Base-by-base conservation (phyloP, 805 yeast species). In the Cyberlindnera amylophila region DNA sequence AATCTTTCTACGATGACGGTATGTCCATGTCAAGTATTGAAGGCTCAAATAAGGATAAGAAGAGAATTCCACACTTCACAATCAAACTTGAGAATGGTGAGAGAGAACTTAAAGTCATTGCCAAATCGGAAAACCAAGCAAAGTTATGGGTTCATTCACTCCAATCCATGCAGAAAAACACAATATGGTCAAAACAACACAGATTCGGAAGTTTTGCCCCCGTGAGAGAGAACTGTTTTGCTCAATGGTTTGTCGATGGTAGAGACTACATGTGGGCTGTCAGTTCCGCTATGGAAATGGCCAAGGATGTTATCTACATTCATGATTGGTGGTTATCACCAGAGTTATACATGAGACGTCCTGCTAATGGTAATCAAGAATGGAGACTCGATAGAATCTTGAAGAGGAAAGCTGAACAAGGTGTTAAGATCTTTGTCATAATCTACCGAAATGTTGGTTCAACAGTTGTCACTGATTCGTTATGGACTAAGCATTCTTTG, bases 281-380 rank as follows among this genome's bases (percentile, higher is more conserved):
- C 3, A 85, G 96, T 24, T 81, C 89, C 10, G 99, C 98, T 0
- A 69, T 93, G 41, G 88, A 85, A 52, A 82, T 86, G 86, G 98
- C 99, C 0, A 81, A 81, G 51, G 98, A 93, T 68, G 91, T 85
- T 1, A 83, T 93, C 27, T 93, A 82, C 60, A 88, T 93, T 38
- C 97, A 93, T 58, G 99, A 91, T 57, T 93, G 99, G 99, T 93
- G 99, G 99, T 70, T 93, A 19, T 77, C 91, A 4, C 99, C 99
- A 0, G 99, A 93, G 62, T 61, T 93, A 3, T 95, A 93, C 55
- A 69, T 93, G 66, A 76, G 99, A 49, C 71, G 99, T 38, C 99
- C 99, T 0, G 91, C 96, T 0, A 83, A 86, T 62, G 96, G 96
- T 8, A 91, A 91, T 54, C 98, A 93, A 62, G 83, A 86, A 49